phyloP scores from a whole-genome alignment of 805 yeast genomes.

The Hemisphaericaspora nanyangensis region DNA sequence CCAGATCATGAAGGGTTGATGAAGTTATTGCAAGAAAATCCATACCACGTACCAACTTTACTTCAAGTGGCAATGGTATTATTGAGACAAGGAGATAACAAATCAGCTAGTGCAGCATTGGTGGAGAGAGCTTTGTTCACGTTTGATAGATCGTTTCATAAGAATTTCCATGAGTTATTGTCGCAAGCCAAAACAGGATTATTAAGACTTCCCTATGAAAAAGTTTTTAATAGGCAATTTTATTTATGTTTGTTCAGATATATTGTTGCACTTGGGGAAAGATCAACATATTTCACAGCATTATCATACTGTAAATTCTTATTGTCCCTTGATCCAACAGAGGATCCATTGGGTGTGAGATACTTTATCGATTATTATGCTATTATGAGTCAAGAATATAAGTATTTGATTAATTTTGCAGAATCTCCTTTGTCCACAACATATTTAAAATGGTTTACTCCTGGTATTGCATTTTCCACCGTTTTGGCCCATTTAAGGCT shows the following conservation, averaged over 20 bases:
- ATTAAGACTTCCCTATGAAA: constrained; percentile 71
- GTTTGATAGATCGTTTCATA: constrained; percentile 70
- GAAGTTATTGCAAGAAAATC: constrained; percentile 51
- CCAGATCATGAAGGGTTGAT: constrained; percentile 78
- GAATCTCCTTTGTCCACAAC: constrained; percentile 54
- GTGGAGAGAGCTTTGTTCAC: constrained; percentile 75
- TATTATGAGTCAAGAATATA: constrained; percentile 57
- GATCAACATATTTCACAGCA: constrained; percentile 77
- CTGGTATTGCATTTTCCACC: constrained; percentile 64
- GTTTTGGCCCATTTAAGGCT: constrained; percentile 57
- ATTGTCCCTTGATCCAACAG: constrained; percentile 65
- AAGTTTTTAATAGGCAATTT: constrained; percentile 71
- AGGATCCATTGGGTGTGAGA: constrained; percentile 82
- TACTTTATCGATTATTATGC: constrained; percentile 81
- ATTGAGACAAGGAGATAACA: constrained; percentile 70
- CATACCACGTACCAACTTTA: constrained; percentile 77
- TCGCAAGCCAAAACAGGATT: constrained; percentile 50
- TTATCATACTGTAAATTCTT: constrained; percentile 69
- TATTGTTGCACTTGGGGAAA: constrained; percentile 64
- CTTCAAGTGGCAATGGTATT: constrained; percentile 73
- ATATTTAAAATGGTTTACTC: constrained; percentile 66
- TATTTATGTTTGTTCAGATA: constrained; percentile 71
- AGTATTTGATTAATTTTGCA: constrained; percentile 56
- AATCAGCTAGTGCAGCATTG: constrained; percentile 65
- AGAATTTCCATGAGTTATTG: constrained; percentile 45